Base-by-base conservation (phyloP, 1,139 yeast species). In the Suhomyces taliae region DNA sequence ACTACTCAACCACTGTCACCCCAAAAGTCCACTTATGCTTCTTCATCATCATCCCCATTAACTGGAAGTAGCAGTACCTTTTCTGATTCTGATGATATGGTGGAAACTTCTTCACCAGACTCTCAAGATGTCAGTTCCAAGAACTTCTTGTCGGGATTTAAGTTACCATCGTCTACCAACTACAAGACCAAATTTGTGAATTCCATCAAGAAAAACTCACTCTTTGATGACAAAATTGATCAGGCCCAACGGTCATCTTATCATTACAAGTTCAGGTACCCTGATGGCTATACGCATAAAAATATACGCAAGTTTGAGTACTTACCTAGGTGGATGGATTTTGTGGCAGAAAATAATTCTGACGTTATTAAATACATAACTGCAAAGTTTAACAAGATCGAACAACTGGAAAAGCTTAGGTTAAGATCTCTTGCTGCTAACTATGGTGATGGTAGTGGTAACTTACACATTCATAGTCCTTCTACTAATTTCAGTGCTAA, bases 251-350 rank as follows among this genome's bases (percentile, higher is more conserved):
- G 19, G 9, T n/a, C 34, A 31, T 38, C 43, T n/a, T 46, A 46
- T 14, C 41, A 46, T 19, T 53, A 57, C 27, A 36, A 47, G 2
- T 48, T 41, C 35, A 41, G 39, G 24, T 44, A 38, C 45, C 49
- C 49, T 4, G 27, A 35, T 7, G 44, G 64, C 31, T 75, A 76
- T 44, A 53, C 64, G 39, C 71, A 75, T 54, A 51, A 65, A 3
- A 57, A 33, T 56, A 56, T 39, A 39, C 44, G 11, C 54, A 59
- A 29, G 57, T 44, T 56, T 34, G 46, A 48, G 24, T 27, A 57
- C 19, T 55, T 79, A 14, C 87, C 87, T 2, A 49, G 47, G 3
- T 82, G 87, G 87, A 58, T 82, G 38, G 56, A 60, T 36, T 68
- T 66, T 10, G 66, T 71, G 38, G 55, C 65, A 0, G 52, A 49